These are phyloP conservation scores for Aspergillus pseudoglaucus DNA, from an alignment of 2,329 filamentous ascomycete genomes.

Conservation along the genomic window DNA sequence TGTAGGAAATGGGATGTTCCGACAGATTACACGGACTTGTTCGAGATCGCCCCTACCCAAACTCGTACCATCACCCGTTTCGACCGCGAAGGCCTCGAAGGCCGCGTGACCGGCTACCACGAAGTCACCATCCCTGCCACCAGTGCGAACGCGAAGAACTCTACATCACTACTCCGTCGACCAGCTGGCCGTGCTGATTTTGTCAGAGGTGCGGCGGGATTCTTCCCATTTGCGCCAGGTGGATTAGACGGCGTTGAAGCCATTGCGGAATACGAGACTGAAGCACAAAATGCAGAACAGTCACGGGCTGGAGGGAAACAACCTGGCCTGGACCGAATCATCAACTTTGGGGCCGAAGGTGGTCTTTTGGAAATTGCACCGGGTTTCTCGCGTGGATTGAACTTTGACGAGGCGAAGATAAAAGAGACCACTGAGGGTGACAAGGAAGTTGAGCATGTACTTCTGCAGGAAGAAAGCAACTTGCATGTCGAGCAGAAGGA, in stretches of 20 bases:
- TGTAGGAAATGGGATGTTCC: slow-evolving; percentile 69
- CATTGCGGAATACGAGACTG: slow-evolving; percentile 75
- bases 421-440: slow-evolving; percentile 56
- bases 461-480: slow-evolving; percentile 42
- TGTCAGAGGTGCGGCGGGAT: slow-evolving; percentile 84
- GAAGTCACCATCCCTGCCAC: slow-evolving; percentile 88
- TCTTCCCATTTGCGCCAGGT: slow-evolving; percentile 89
- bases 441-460: slow-evolving; percentile 61
- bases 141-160: slow-evolving; percentile 90
- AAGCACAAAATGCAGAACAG: slow-evolving; percentile 51
- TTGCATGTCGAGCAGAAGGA: slow-evolving; percentile 50
- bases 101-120: slow-evolving; percentile 84
- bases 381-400: slow-evolving; percentile 71
- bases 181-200: slow-evolving; percentile 84
- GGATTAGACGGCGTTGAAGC: slow-evolving; percentile 82
- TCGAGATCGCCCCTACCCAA: slow-evolving; percentile 82
- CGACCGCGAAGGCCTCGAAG: slow-evolving; percentile 82
- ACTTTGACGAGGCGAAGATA: slow-evolving; percentile 57
- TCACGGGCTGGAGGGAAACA: slow-evolving; percentile 32
- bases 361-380: slow-evolving; percentile 76
- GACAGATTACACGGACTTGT: slow-evolving; percentile 74
- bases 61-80: slow-evolving; percentile 93
- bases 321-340: slow-evolving; percentile 69
- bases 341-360: slow-evolving; percentile 70
- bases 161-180: slow-evolving; percentile 79